Base-by-base conservation (phyloP, 495 filamentous ascomycete genomes). In the Penicillium chermesinum region DNA sequence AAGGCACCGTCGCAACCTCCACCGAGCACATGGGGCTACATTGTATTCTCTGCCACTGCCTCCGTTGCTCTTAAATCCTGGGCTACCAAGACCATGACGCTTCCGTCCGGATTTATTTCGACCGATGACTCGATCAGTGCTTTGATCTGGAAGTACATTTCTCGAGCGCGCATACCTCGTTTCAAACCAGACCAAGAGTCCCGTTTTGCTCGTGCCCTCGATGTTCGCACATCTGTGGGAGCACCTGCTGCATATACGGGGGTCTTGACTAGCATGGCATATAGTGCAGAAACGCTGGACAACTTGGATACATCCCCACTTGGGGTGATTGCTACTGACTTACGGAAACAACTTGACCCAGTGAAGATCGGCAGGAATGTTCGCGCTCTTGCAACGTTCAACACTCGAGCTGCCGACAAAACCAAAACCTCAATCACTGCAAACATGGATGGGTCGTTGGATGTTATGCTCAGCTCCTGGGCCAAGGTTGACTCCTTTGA, bases 381-480 rank as follows among this genome's bases (percentile, higher is more conserved):
- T 0, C 66, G 73, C 7, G 60, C 68, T 15, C 57, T 79, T 4
- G 71, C 72, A 20, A 75, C 76, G 1, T 49, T 62, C 15, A 44
- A 80, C 13, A 14, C 57, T 19, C 50, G 53, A 10, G 46, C 55
- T 1, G 30, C 51, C n/a, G 65, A 76, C 37, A 73, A 67, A 36
- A 57, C 37, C 6, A 45, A 38, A 4, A 30, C 68, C 9, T 58
- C 46, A 5, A 41, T 70, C 41, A 59, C 63, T 3, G 49, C 61
- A 2, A 63, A 59, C 7, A 46, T 50, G 7, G 38, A 72, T 32
- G 60, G 67, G 20, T 57, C 63, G 0, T 46, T 41, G 16, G 78
- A 79, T 45, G 48, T 80, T 7, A 69, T 74, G 66, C 38, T 81
- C 3, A 78, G 72, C 53, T 82, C 76, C 7, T 83, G 77, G 80